Evolutionary conservation across 331 rosid genomes (phyloP).

Genomic region (Quercus phellos): DNA sequence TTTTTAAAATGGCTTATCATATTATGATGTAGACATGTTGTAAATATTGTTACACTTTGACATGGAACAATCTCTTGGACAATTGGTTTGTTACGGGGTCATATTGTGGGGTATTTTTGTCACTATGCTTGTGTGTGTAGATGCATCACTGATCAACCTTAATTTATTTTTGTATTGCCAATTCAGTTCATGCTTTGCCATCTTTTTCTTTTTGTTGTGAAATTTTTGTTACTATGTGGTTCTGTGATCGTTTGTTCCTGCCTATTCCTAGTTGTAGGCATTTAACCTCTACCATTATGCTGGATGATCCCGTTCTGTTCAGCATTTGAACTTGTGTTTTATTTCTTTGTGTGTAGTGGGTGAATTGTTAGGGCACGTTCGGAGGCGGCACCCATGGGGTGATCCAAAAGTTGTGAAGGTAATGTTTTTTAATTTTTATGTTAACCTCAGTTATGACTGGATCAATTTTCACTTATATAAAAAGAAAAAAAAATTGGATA

Average conservation of each 20-base stretch:
- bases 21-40: not conserved
- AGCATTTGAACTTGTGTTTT: not conserved
- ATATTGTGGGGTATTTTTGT: not conserved
- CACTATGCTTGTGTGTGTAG: not conserved
- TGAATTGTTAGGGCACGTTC: slow-evolving; percentile 70
- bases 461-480: not conserved
- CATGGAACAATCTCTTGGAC: not conserved
- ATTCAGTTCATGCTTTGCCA: not conserved
- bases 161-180: not conserved
- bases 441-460: not conserved
- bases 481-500: not conserved
- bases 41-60: not conserved
- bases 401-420: slow-evolving; percentile 96
- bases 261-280: not conserved
- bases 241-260: not conserved
- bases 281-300: not conserved
- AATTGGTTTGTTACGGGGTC: not conserved
- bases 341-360: slow-evolving; percentile 58
- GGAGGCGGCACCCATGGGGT: slow-evolving; percentile 93
- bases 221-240: not conserved
- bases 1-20: not conserved
- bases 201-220: not conserved
- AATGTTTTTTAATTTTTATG: not conserved
- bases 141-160: not conserved
- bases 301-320: not conserved